Conservation (phyloP, 106 monocot genomes). For the Dendrobium catenatum region DNA sequence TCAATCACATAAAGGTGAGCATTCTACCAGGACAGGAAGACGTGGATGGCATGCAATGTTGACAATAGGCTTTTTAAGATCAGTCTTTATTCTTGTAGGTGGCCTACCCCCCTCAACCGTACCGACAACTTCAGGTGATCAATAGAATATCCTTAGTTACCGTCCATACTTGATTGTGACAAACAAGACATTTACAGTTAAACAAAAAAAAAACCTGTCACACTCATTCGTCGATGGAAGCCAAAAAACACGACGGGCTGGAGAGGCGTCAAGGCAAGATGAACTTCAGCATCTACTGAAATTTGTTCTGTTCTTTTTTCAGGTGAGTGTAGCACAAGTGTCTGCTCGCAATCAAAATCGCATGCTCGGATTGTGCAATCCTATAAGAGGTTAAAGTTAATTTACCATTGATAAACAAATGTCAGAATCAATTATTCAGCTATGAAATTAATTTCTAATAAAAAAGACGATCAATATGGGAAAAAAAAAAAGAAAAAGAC, state of each 20-base stretch:
- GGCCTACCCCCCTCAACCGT: slow-evolving; percentile 79
- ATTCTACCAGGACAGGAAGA: slow-evolving; percentile 78
- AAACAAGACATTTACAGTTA: slow-evolving; percentile 3
- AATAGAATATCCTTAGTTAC: slow-evolving; percentile 9
- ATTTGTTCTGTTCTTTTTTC: slow-evolving; percentile 80
- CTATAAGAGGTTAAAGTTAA: slow-evolving; percentile 20
- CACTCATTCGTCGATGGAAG: slow-evolving; percentile 93
- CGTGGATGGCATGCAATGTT: slow-evolving; percentile 99
- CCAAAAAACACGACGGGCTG: slow-evolving; percentile 97
- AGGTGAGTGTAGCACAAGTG: slow-evolving; percentile 87
- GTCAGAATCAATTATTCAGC: not conserved
- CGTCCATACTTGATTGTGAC: slow-evolving; percentile 7
- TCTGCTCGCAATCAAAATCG: slow-evolving; percentile 94
- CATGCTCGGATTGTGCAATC: slow-evolving; percentile 93
- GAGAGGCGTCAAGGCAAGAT: slow-evolving; percentile 89
- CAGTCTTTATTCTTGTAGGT: slow-evolving; percentile 97
- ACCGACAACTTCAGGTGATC: slow-evolving; percentile 67
- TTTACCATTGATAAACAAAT: not conserved
- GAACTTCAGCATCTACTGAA: slow-evolving; percentile 78
- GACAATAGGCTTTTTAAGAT: slow-evolving; percentile 94
- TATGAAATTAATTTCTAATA: not conserved
- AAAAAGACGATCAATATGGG: not conserved
- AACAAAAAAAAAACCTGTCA: slow-evolving; percentile 56
- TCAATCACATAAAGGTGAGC: slow-evolving; percentile 1
- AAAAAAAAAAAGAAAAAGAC: not conserved